These are phyloP conservation scores for Albophoma yamanashiensis DNA, from an alignment of 2,329 filamentous ascomycete species.

Conservation along the genomic window DNA sequence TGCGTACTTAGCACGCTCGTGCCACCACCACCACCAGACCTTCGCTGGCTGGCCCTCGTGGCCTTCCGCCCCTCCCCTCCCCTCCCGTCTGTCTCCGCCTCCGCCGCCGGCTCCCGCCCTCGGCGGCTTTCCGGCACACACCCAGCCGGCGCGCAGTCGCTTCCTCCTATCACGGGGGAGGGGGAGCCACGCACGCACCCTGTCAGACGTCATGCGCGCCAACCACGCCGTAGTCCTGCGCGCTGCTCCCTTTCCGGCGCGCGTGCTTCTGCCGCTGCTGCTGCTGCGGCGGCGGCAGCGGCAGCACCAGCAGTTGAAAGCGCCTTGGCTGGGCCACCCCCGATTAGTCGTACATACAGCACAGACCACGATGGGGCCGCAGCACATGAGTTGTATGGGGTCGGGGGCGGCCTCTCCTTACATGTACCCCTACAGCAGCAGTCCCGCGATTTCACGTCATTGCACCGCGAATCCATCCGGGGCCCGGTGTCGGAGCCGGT, in stretches of 20 bases:
- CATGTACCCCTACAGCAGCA: background rate
- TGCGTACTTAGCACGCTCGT: too few species aligned
- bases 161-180: background rate
- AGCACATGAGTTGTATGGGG: too few species aligned
- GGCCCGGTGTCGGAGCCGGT: background rate
- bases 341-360: too few species aligned
- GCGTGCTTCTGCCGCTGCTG: too few species aligned
- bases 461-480: background rate
- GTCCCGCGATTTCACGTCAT: background rate
- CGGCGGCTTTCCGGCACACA: background rate
- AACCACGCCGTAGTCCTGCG: background rate
- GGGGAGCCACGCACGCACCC: background rate
- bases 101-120: background rate
- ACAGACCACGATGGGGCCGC: too few species aligned
- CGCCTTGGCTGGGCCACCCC: too few species aligned
- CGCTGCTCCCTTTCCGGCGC: too few species aligned
- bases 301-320: too few species aligned
- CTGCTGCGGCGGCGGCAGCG: too few species aligned
- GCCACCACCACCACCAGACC: background rate
- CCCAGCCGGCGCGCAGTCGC: background rate
- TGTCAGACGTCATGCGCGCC: background rate
- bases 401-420: too few species aligned
- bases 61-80: background rate
- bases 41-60: background rate
- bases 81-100: background rate